Evolutionary conservation across 1,284 basidiomycete species (phyloP).

Genomic region (Ceratobasidium sp.): DNA sequence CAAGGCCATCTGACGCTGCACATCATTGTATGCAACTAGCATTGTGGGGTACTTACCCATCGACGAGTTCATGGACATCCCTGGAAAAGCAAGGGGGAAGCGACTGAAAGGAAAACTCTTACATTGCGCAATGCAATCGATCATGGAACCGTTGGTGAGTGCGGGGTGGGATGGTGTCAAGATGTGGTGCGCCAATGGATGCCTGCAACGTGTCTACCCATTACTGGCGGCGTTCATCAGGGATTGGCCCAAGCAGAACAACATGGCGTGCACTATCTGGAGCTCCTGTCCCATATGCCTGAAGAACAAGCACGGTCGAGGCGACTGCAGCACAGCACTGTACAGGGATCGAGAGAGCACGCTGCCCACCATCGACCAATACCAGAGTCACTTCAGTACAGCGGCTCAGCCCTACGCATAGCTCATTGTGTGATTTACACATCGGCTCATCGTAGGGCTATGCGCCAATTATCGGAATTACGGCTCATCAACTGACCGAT

Average conservation of each 20-base stretch:
- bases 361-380: too few relatives aligned
- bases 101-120: slow-evolving; percentile 42
- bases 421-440: too few relatives aligned
- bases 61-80: slow-evolving; percentile 8
- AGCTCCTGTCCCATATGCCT: slow-evolving; percentile 24
- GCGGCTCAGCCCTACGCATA: too few relatives aligned
- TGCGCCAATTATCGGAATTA: too few relatives aligned
- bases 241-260: slow-evolving; percentile 47
- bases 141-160: slow-evolving; percentile 43
- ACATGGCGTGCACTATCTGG: slow-evolving; percentile 39
- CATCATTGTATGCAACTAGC: slow-evolving; percentile 13
- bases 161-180: slow-evolving; percentile 40
- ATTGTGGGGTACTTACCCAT: slow-evolving; percentile 44
- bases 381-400: too few relatives aligned
- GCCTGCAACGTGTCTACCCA: slow-evolving; percentile 36
- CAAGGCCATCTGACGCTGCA: slow-evolving; percentile 14
- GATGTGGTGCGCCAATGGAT: slow-evolving; percentile 45
- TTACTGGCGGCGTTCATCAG: slow-evolving; percentile 47
- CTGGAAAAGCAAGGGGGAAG: not conserved
- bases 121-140: slow-evolving; percentile 44
- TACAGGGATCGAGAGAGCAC: too few relatives aligned
- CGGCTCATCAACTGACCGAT: too few relatives aligned
- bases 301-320: not conserved
- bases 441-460: too few relatives aligned
- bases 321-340: too few relatives aligned